Evolutionary conservation across 2,329 filamentous ascomycete species (phyloP).

Genomic region (Alternaria sp.): DNA sequence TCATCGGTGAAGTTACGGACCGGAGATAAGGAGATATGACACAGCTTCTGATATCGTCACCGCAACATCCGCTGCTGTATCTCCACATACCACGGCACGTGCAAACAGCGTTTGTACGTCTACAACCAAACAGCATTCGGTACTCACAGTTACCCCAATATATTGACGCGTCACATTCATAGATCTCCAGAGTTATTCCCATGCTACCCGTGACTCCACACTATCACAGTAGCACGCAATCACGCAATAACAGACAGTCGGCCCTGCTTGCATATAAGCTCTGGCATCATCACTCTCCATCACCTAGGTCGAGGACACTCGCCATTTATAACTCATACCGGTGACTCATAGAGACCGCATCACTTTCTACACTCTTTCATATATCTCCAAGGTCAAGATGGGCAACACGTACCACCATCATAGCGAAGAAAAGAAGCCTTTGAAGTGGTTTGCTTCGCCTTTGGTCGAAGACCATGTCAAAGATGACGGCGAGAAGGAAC

Average conservation of each 20-base stretch:
- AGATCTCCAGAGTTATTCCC: background rate
- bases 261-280: background rate
- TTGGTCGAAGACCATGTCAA: background rate
- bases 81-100: background rate
- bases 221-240: background rate
- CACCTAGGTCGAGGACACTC: background rate
- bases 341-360: background rate
- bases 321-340: background rate
- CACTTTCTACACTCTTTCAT: background rate
- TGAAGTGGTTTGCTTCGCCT: slow-evolving; percentile 1
- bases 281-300: background rate
- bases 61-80: background rate
- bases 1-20: background rate
- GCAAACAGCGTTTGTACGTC: background rate
- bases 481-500: background rate
- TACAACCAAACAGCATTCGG: background rate
- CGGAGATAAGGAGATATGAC: background rate
- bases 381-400: background rate
- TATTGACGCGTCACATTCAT: background rate
- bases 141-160: background rate
- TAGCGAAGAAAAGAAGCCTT: background rate
- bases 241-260: background rate
- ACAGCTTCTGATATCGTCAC: background rate
- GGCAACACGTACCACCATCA: background rate
- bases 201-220: background rate